Evolutionary conservation across 306 rosid genomes (phyloP).

Genomic region (Trichosanthes truncata): DNA sequence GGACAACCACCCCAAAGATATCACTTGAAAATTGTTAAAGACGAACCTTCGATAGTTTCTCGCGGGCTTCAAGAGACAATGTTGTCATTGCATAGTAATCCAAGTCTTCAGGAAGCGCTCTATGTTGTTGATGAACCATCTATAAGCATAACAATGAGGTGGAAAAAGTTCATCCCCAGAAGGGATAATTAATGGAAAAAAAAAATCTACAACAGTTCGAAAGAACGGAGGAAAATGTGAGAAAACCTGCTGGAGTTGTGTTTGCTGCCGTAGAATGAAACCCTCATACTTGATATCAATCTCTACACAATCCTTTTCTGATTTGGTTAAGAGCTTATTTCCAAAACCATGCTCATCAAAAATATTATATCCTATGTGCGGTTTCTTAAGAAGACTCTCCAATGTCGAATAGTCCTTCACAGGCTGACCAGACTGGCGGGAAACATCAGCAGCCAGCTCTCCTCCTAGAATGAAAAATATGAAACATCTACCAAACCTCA

Average conservation of each 20-base stretch:
- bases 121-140: slow-evolving; percentile 87
- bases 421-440: slow-evolving; percentile 62
- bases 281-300: slow-evolving; percentile 94
- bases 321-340: slow-evolving; percentile 43
- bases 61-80: slow-evolving; percentile 82
- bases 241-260: slow-evolving; percentile 78
- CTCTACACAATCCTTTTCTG: slow-evolving; percentile 84
- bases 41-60: slow-evolving; percentile 85
- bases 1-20: background rate
- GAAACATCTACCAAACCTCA: background rate
- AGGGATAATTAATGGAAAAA: background rate
- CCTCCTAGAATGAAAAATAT: slow-evolving; percentile 46
- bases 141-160: slow-evolving; percentile 9
- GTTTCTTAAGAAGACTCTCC: slow-evolving; percentile 97
- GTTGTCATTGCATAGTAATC: slow-evolving; percentile 78
- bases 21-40: background rate
- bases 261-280: slow-evolving; percentile 85
- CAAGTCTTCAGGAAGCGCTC: slow-evolving; percentile 72
- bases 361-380: slow-evolving; percentile 63
- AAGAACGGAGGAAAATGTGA: background rate
- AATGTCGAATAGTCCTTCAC: slow-evolving; percentile 72
- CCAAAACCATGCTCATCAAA: slow-evolving; percentile 88
- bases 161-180: background rate
- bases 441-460: slow-evolving; percentile 66
- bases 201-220: background rate